Evolutionary conservation across 176 grass and related monocot genomes (phyloP), one percentile per base, ranked within the genome.

Genomic region (Raddia guianensis): DNA sequence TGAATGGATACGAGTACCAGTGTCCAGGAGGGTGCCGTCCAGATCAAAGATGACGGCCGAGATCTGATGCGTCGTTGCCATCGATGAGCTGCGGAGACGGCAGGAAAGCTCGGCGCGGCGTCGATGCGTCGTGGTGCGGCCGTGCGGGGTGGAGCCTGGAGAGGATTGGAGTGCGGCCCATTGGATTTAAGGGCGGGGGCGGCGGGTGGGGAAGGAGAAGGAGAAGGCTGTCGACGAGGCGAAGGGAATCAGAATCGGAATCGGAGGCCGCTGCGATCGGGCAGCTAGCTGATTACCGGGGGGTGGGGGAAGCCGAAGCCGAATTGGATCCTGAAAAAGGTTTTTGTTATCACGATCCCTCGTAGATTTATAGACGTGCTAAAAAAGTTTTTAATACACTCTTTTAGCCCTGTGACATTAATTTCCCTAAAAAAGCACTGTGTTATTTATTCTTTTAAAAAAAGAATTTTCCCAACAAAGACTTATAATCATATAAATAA

Each of bases 1-100:
- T 7, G 35, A 1, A 27, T 18, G 55, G 74, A 85, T 62, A 44
- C 13, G 51, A 14, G 21, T 80, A 88, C 92, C 92, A 56, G 90
- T 84, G 83, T 92, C 92, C 6, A 98, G 54, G 50, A 98, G 83
- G 9, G 95, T 98, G 71, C 95, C 95, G 49, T 94, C 95, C 64
- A 98, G 82, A 70, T 98, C 95, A 32, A 98, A 85, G 66, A 98
- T 92, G 55, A 94, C 90, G 14, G 90, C 92, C 9, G 70, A 78
- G 42, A 94, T 57, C 35, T 58, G 68, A 55, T 40, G 73, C 57
- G 32, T 15, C 21, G 46, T 11, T 15, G 84, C 92, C 95, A 98
- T 98, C 67, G 90, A 16, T 49, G 57, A 20, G 21, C 33, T 18
- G 32, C 10, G 20, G 62, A 40, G 44, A n/a, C 18, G 57, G 16